Percentiles rank a stretch among this genome's conserved stretches.
phyloP scores from a whole-genome alignment of 2,329 filamentous ascomycete species.

The Arachnomyces sp. region DNA sequence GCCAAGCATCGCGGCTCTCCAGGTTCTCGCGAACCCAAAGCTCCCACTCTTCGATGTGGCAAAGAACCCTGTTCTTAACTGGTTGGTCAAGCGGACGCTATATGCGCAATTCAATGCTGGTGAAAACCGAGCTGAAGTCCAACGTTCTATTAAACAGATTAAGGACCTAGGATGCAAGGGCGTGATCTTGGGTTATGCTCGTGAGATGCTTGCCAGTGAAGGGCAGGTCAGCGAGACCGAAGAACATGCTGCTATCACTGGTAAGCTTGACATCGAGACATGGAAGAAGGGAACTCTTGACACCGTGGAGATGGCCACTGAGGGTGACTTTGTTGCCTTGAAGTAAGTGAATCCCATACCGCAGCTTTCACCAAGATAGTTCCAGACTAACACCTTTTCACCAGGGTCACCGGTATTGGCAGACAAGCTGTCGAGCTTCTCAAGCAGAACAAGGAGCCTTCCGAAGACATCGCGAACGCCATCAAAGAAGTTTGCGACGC shows the following conservation, averaged over 20 bases:
- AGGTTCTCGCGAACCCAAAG: slow-evolving; percentile 41
- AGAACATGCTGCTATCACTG: slow-evolving; percentile 22
- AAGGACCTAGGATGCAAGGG: slow-evolving; percentile 45
- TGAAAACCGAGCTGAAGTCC: slow-evolving; percentile 41
- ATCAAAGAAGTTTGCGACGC: slow-evolving; percentile 38
- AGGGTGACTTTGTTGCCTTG: slow-evolving; percentile 45
- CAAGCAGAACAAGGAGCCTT: slow-evolving; percentile 30
- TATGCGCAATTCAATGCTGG: slow-evolving; percentile 53
- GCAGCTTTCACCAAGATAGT: neutral
- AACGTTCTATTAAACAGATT: slow-evolving; percentile 37
- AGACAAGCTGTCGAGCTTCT: slow-evolving; percentile 34
- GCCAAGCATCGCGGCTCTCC: slow-evolving; percentile 64
- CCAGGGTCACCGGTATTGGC: slow-evolving; percentile 43
- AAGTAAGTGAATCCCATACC: slow-evolving; percentile 28
- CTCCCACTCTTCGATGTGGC: slow-evolving; percentile 40
- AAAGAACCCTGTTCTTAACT: slow-evolving; percentile 38
- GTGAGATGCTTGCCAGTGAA: slow-evolving; percentile 46
- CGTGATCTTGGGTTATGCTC: slow-evolving; percentile 47
- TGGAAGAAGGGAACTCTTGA: slow-evolving; percentile 48
- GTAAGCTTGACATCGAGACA: slow-evolving; percentile 26
- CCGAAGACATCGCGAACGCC: slow-evolving; percentile 33
- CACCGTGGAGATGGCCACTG: slow-evolving; percentile 44
- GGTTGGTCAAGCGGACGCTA: slow-evolving; percentile 36
- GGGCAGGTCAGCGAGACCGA: slow-evolving; percentile 38
- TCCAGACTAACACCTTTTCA: slow-evolving; percentile 3